Base-by-base conservation (phyloP, 2,329 filamentous ascomycete species). In the Nemania sp. region DNA sequence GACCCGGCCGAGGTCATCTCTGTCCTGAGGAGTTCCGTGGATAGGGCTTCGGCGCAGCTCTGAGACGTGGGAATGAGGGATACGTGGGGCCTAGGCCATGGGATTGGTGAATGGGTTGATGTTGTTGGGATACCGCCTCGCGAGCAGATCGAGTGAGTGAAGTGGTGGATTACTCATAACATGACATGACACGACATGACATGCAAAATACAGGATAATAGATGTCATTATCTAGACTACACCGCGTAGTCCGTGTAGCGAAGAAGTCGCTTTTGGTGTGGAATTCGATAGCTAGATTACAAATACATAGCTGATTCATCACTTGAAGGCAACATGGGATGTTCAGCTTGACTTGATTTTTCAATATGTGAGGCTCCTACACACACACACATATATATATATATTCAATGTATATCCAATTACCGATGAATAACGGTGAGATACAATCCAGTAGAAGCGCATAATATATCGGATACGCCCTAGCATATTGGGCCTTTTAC, bases 1-100 rank as follows among this genome's bases (percentile, higher is more conserved):
- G 91, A 97, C 72, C 95, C 95, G 0, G 85, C 85, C 5, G 90
- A 95, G 67, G 92, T 97, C 21, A 97, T 99, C 73, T 78, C 83
- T n/a, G 81, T 90, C 75, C 79, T 99, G 72, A 85, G 92, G 67
- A 86, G 90, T 61, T 85, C 91, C 2, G 93, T 99, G 3, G 86
- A 97, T 55, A 84, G 83, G 70, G 77, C 76, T 66, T 70, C 61
- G 52, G 77, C 77, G 73, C 71, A 77, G 42, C 45, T 60, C n/a
- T 62, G 29, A 54, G 21, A 32, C 1, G 35, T 34, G 35, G 29
- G 9, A 15, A 2, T 7, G 49, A 18, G 10, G 12, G 21, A 29
- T 29, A 29, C 25, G 25, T 7, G 25, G 25, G 25, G 25, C 25
- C 7, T 29, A 7, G 25, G 25, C 25, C 25, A 4, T 29, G 7